A percentile compares a stretch with the other conserved stretches of the same genome.
These are phyloP conservation scores for Panellus pusillus DNA, from an alignment of 768 basidiomycete species.

Conservation along the genomic window DNA sequence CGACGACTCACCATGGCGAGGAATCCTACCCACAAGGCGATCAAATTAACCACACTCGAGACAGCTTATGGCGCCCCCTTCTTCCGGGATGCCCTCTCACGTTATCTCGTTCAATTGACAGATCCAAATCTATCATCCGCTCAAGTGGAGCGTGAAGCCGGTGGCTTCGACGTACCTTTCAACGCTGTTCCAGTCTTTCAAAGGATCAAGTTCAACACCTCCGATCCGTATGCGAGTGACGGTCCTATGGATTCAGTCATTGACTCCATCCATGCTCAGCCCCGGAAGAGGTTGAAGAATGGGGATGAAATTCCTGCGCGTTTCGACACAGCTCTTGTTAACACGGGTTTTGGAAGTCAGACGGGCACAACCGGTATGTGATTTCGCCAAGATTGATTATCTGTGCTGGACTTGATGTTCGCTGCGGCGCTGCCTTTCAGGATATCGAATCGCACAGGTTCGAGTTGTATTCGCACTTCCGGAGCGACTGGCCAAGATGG, in stretches of 20 bases:
- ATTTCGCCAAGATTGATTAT: too few relatives aligned
- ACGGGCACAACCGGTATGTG: constrained; percentile 5
- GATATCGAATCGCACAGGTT: constrained; percentile 12
- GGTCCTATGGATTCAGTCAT: not conserved
- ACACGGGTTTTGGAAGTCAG: not conserved
- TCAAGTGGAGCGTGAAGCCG: not conserved
- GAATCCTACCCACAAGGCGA: too few relatives aligned
- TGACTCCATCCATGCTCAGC: constrained; percentile 1
- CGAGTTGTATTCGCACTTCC: constrained; percentile 11
- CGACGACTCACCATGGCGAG: not conserved
- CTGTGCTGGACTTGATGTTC: too few relatives aligned
- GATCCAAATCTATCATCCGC: too few relatives aligned
- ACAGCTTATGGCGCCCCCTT: too few relatives aligned
- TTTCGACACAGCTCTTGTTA: not conserved
- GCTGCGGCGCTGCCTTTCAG: too few relatives aligned
- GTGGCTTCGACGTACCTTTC: not conserved
- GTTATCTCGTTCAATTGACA: not conserved
- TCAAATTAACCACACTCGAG: too few relatives aligned
- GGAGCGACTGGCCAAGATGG: not conserved
- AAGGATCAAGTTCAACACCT: not conserved
- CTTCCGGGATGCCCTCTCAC: not conserved
- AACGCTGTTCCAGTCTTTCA: not conserved
- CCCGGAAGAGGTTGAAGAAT: not conserved
- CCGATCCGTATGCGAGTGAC: not conserved
- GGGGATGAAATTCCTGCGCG: not conserved